Evolutionary conservation across 805 yeast genomes (phyloP).

Genomic region (Lachancea fermentati): DNA sequence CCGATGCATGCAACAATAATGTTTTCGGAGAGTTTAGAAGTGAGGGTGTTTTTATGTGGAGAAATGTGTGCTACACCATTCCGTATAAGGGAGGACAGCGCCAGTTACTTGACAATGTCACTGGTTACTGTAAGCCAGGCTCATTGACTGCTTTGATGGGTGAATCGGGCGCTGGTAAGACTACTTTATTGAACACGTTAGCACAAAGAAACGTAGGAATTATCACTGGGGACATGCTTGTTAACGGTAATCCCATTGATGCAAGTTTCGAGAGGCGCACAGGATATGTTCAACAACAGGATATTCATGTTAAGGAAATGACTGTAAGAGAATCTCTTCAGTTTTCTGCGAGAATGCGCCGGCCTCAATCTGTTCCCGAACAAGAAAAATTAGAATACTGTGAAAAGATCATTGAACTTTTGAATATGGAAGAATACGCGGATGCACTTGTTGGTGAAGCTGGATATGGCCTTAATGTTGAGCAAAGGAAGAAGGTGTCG

Average conservation of each 20-base stretch:
- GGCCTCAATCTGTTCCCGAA: constrained; percentile 42
- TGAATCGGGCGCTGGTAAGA: constrained; percentile 62
- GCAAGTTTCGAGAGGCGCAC: constrained; percentile 47
- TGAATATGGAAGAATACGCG: constrained; percentile 48
- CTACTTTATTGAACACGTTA: constrained; percentile 49
- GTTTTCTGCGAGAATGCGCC: constrained; percentile 45
- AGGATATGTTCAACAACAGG: constrained; percentile 55
- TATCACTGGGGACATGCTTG: constrained; percentile 51
- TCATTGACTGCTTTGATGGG: constrained; percentile 59
- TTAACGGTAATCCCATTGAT: constrained; percentile 47
- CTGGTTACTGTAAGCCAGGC: constrained; percentile 48
- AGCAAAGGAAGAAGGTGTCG: constrained; percentile 39
- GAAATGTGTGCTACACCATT: constrained; percentile 31
- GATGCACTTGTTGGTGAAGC: constrained; percentile 47
- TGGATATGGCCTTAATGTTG: constrained; percentile 40
- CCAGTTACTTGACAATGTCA: constrained; percentile 46
- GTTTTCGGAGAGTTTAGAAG: constrained; percentile 27
- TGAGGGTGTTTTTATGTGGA: constrained; percentile 31
- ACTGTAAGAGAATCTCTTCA: constrained; percentile 35
- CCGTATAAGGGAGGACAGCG: constrained; percentile 37
- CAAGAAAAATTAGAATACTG: constrained; percentile 41
- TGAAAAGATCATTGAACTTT: constrained; percentile 43
- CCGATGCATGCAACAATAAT: constrained; percentile 4
- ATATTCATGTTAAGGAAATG: constrained; percentile 40
- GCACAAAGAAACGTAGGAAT: constrained; percentile 50